Percentiles rank a stretch among this genome's conserved stretches.
Conservation (phyloP, 129 eudicot genomes). For the Logfia minima region DNA sequence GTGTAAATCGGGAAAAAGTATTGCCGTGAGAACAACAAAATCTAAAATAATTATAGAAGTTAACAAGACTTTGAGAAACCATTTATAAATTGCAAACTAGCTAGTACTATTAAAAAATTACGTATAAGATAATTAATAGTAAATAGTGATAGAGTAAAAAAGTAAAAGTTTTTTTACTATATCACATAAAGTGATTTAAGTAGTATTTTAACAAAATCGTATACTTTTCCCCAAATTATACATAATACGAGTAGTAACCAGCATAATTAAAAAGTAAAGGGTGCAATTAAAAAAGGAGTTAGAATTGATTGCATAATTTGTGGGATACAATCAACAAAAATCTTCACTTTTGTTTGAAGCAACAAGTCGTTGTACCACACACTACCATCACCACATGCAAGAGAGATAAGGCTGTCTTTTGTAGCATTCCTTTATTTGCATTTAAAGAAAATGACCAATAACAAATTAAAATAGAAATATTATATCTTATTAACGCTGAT, state of each 20-base stretch:
- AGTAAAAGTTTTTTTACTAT: too few species aligned
- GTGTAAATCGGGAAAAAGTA: too few species aligned
- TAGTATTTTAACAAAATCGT: too few species aligned
- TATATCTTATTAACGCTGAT: not conserved
- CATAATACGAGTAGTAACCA: not conserved
- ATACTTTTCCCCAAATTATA: too few species aligned
- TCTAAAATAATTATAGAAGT: too few species aligned
- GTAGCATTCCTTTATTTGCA: constrained; percentile 14
- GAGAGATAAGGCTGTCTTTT: constrained; percentile 31
- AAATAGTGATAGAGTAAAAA: too few species aligned
- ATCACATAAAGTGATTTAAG: too few species aligned
- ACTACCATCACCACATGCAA: constrained; percentile 30
- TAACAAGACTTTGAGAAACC: too few species aligned
- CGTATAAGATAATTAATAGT: too few species aligned
- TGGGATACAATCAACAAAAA: constrained; percentile 35
- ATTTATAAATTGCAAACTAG: too few species aligned
- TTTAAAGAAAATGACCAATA: not conserved
- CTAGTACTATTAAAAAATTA: too few species aligned
- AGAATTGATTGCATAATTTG: constrained; percentile 31
- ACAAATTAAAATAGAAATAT: not conserved
- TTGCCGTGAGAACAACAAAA: too few species aligned
- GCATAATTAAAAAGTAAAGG: not conserved
- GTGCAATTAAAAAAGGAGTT: not conserved
- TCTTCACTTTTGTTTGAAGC: constrained; percentile 36
- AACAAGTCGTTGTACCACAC: constrained; percentile 28